These are phyloP conservation scores for Thermomucor indicae-seudaticae DNA, from an alignment of 371 early-diverging fungal species.

Conservation along the genomic window DNA sequence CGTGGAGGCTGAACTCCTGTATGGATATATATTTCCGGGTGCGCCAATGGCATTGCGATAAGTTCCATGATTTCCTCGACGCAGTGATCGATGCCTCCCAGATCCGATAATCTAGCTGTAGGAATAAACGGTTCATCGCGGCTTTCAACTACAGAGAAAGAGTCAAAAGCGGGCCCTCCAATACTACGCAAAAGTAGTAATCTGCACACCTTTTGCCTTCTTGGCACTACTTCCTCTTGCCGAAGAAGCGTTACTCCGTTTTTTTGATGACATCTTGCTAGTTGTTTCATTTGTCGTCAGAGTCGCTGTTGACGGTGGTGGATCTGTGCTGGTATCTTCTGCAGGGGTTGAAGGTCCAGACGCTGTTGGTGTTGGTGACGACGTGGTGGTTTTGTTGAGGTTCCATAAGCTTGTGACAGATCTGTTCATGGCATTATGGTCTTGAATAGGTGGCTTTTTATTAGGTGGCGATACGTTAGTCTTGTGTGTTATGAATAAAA, in stretches of 20 bases:
- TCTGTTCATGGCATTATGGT: slow-evolving; percentile 73
- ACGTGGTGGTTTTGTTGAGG: slow-evolving; percentile 23
- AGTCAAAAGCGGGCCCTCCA: no score
- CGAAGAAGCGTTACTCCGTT: slow-evolving; percentile 20
- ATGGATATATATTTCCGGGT: slow-evolving; percentile 94
- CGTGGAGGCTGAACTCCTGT: slow-evolving; percentile 96
- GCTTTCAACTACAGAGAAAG: slow-evolving; percentile 20
- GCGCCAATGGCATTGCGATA: slow-evolving; percentile 95
- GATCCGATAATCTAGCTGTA: slow-evolving; percentile 69
- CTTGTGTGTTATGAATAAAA: slow-evolving; percentile 3
- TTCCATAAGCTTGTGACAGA: slow-evolving; percentile 70
- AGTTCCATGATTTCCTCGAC: slow-evolving; percentile 94
- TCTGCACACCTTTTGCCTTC: slow-evolving; percentile 21
- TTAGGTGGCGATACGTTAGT: not conserved
- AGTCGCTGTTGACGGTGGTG: slow-evolving; percentile 1
- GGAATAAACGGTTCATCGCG: slow-evolving; percentile 51
- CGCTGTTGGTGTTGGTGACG: slow-evolving; percentile 5
- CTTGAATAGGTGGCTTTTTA: slow-evolving; percentile 8
- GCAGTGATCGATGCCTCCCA: slow-evolving; percentile 89
- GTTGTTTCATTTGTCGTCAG: not conserved
- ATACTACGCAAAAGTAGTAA: not conserved
- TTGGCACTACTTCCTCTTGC: slow-evolving; percentile 19
- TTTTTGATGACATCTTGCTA: slow-evolving; percentile 8
- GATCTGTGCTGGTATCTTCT: no score
- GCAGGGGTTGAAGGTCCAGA: not conserved